Evolutionary conservation across 768 basidiomycete genomes (phyloP), one percentile per base, ranked within the genome.

Genomic region (Xerocomellus chrysenteron): DNA sequence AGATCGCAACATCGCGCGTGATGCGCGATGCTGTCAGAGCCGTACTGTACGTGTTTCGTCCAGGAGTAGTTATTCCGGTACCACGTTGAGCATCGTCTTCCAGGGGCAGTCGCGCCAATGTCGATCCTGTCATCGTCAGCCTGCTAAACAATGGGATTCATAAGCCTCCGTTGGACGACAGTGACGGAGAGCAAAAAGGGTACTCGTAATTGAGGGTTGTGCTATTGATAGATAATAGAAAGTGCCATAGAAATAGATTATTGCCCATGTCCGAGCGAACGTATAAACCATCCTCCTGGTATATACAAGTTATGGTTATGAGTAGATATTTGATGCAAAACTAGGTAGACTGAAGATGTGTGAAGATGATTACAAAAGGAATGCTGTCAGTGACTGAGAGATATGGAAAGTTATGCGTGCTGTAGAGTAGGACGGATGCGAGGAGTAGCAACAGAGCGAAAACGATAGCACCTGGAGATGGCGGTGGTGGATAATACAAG

Each of bases 1-100:
- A 95, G 56, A 77, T 90, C 55, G 74, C 82, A 5, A 87, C 85
- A 45, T 90, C 94, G 8, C 70, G 72, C n/a, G 81, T 96, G 36
- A 78, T 97, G 73, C 76, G 79, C 44, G 82, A 86, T 8, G 87
- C 84, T 46, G 87, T 84, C 16, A 75, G 71, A 53, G 68, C 74
- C 9, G 75, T 90, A 24, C 63, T 88, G 90, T 93, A 62, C 65
- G 87, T 77, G 41, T 63, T 41, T 41, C 8, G 14, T 47, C 33
- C 28, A 11, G 12, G n/a, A 10, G 37, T 30, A 30, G 7, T 13
- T 21, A 41, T 33, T 43, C 2, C 6, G n/a, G 28, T 19, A 49
- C 32, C 39, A 21, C 48, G 7, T 37, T 62, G 53, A 59, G 55
- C 21, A 10, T 32, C 41, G 8, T 19, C 35, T 40, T 53, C 1